Conservation (phyloP, 495 filamentous ascomycete species). For the Neurospora sp. region DNA sequence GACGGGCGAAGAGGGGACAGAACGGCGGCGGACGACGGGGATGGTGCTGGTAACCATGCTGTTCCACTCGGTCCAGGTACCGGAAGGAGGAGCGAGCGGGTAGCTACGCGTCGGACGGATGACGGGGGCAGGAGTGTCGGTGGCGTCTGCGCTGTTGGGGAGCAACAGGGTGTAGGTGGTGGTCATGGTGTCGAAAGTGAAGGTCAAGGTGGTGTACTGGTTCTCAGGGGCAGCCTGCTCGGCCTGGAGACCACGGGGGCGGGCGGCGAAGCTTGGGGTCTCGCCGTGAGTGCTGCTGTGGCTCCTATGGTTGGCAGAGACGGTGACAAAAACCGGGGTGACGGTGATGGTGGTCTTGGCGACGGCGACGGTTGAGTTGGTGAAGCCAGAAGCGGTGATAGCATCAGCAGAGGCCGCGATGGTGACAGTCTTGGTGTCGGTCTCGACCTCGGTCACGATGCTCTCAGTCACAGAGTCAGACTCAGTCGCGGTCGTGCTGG, state of each 20-base stretch:
- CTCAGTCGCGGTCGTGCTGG: not conserved
- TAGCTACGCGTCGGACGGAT: not conserved
- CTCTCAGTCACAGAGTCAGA: not conserved
- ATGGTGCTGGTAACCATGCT: not conserved
- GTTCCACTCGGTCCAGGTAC: not conserved
- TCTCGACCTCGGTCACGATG: not conserved
- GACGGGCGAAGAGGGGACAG: not conserved
- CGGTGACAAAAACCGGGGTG: not conserved
- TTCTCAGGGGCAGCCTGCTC: not conserved
- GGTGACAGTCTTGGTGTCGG: not conserved
- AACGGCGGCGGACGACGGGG: not conserved
- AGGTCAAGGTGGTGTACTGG: not conserved
- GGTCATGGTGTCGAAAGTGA: not conserved
- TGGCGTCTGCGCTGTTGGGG: not conserved
- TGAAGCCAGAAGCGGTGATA: not conserved
- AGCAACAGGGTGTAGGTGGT: not conserved
- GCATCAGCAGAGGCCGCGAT: not conserved
- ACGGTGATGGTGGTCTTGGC: not conserved
- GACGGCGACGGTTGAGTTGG: not conserved
- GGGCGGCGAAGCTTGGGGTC: not conserved
- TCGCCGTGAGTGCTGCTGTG: not conserved
- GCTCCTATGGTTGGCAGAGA: not conserved
- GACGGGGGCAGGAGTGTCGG: not conserved
- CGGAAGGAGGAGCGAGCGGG: not conserved
- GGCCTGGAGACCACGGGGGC: not conserved